phyloP scores from a whole-genome alignment of 805 yeast species.

The Yamadazyma ubonensis region DNA sequence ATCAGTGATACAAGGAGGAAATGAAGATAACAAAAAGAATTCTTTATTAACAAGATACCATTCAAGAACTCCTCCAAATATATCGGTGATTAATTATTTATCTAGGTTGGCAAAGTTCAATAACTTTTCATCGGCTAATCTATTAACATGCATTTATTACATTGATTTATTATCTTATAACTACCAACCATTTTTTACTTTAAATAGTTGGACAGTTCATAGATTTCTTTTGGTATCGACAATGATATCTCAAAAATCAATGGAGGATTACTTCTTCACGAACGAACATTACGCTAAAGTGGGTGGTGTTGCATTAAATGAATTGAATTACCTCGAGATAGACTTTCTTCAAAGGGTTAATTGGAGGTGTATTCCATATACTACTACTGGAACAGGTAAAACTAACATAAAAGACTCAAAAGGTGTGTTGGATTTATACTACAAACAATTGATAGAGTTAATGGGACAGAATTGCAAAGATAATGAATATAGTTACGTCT shows the following conservation, averaged over 20 bases:
- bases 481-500: slow-evolving; percentile 16
- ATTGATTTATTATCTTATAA: slow-evolving; percentile 80
- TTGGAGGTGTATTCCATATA: slow-evolving; percentile 54
- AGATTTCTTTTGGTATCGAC: slow-evolving; percentile 88
- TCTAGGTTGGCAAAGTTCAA: slow-evolving; percentile 79
- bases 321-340: slow-evolving; percentile 80
- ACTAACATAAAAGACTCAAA: slow-evolving; percentile 31
- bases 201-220: slow-evolving; percentile 91
- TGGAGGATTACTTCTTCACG: slow-evolving; percentile 92
- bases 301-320: slow-evolving; percentile 86
- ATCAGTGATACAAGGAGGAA: slow-evolving; percentile 22
- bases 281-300: slow-evolving; percentile 93
- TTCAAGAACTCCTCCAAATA: slow-evolving; percentile 88
- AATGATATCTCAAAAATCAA: slow-evolving; percentile 83
- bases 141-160: slow-evolving; percentile 82
- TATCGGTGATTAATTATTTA: slow-evolving; percentile 75
- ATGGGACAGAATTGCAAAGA: slow-evolving; percentile 35
- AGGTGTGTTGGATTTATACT: slow-evolving; percentile 40
- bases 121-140: slow-evolving; percentile 77
- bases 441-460: slow-evolving; percentile 37
- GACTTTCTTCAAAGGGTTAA: slow-evolving; percentile 81
- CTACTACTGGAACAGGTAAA: slow-evolving; percentile 21
- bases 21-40: slow-evolving; percentile 15
- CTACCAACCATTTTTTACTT: slow-evolving; percentile 70
- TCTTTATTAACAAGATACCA: slow-evolving; percentile 77